A percentile compares a stretch with the other conserved stretches of the same genome.
Evolutionary conservation across 495 filamentous ascomycete genomes (phyloP).

Genomic region (Penicillium turbatum): DNA sequence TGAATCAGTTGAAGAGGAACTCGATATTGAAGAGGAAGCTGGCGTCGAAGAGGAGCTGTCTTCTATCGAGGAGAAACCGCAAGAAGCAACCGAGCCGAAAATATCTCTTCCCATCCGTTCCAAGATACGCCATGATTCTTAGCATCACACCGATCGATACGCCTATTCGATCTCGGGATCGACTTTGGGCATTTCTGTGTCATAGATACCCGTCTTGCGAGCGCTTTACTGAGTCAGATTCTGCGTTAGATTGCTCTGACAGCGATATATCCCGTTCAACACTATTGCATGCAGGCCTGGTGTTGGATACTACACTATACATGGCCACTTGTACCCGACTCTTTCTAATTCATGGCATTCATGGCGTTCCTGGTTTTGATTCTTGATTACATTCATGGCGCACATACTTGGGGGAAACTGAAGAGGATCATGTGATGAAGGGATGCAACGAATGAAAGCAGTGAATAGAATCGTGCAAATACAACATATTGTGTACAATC

Average conservation of each 20-base stretch:
- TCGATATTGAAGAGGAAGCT: slow-evolving; percentile 7
- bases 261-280: slow-evolving; percentile 27
- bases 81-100: slow-evolving; percentile 1
- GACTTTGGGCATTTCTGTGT: slow-evolving; percentile 5
- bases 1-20: slow-evolving; percentile 30
- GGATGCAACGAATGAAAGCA: slow-evolving; percentile 1
- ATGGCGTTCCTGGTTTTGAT: slow-evolving; percentile 18
- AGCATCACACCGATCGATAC: slow-evolving; percentile 10
- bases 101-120: slow-evolving; percentile 24
- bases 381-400: slow-evolving; percentile 8
- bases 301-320: slow-evolving; percentile 21
- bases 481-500: background rate
- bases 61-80: slow-evolving; percentile 2
- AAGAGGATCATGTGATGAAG: background rate
- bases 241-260: slow-evolving; percentile 13
- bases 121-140: slow-evolving; percentile 15
- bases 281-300: slow-evolving; percentile 22
- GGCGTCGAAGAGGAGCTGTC: slow-evolving; percentile 16
- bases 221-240: slow-evolving; percentile 12
- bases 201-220: slow-evolving; percentile 15
- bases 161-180: background rate
- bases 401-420: slow-evolving; percentile 1
- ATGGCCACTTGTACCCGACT: slow-evolving; percentile 1
- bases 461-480: background rate
- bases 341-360: slow-evolving; percentile 14